A percentile compares a stretch with the other conserved stretches of the same genome.
Conservation (phyloP, 805 yeast species). For the Nakazawaea pomicola region DNA sequence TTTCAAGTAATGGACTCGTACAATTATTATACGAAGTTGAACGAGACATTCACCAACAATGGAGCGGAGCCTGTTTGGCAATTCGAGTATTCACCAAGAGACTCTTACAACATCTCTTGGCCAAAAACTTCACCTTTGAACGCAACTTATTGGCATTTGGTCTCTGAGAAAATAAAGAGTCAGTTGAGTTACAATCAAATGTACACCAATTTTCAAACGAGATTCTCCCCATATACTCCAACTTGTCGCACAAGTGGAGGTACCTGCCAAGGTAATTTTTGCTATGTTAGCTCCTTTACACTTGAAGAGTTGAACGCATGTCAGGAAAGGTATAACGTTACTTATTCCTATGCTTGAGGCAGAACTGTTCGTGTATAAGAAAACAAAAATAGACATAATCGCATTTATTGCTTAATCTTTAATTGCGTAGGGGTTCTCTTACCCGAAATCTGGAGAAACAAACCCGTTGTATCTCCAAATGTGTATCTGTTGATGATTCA, state of each 20-base stretch:
- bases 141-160: slow-evolving; percentile 63
- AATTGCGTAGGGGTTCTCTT: too few relatives aligned
- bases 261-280: slow-evolving; percentile 34
- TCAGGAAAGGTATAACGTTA: not conserved
- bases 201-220: slow-evolving; percentile 43
- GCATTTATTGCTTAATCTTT: too few relatives aligned
- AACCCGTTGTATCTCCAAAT: too few relatives aligned
- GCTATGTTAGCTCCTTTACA: slow-evolving; percentile 34
- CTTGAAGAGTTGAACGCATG: slow-evolving; percentile 27
- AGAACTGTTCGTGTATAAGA: too few relatives aligned
- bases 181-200: slow-evolving; percentile 41
- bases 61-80: slow-evolving; percentile 60
- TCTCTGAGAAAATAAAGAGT: slow-evolving; percentile 39
- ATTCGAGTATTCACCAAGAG: slow-evolving; percentile 62
- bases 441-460: too few relatives aligned
- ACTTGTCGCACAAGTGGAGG: slow-evolving; percentile 38
- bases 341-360: not conserved
- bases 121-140: slow-evolving; percentile 55
- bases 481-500: too few relatives aligned
- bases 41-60: slow-evolving; percentile 47
- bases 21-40: slow-evolving; percentile 56
- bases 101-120: slow-evolving; percentile 54
- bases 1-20: slow-evolving; percentile 56
- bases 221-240: slow-evolving; percentile 47
- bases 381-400: not conserved